Evolutionary conservation across 768 basidiomycete genomes (phyloP), one percentile per base, ranked within the genome.

Genomic region (Trametes maxima): DNA sequence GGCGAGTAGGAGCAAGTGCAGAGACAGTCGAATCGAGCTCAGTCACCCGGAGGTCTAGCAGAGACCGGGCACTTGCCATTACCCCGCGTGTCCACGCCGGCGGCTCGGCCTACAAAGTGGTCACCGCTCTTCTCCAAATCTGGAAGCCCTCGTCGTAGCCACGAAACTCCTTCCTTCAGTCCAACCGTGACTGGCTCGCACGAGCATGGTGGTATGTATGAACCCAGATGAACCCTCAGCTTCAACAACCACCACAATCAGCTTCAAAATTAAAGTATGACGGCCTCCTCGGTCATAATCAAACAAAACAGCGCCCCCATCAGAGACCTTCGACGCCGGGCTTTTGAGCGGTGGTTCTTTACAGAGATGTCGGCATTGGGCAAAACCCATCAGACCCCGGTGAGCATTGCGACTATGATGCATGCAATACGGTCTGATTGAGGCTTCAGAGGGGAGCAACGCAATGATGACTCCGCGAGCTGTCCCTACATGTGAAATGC

Each of bases 371-470:
- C 5, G 13, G 45, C 21, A 13, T 11, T 11, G 37, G 56, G 33
- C 17, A 39, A 57, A 36, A 5, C 24, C 6, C 46, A 57, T 57
- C 46, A 49, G 56, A 57, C 45, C 28, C 8, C 4, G 42, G 57
- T 47, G 28, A 51, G 48, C 42, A 21, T 24, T 21, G 40, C 40
- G n/a, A 42, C 48, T 19, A 43, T 57, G 56, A 57, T 57, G 16
- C 37, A 47, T 25, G 54, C 56, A 48, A 40, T 42, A 47, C 47
- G 24, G 57, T 50, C 40, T 58, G 57, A 58, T 58, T 35, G 48
- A 51, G 40, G 56, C 37, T 12, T 24, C n/a, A 42, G 19, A 37
- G 19, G 22, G 22, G 36, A 11, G 14, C n/a, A 47, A 33, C 28
- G 28, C 28, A 33, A 33, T 25, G n/a, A 19, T 13, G 11, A 21